Base-by-base conservation (phyloP, 2,329 filamentous ascomycete species). In the Periconia sp. region DNA sequence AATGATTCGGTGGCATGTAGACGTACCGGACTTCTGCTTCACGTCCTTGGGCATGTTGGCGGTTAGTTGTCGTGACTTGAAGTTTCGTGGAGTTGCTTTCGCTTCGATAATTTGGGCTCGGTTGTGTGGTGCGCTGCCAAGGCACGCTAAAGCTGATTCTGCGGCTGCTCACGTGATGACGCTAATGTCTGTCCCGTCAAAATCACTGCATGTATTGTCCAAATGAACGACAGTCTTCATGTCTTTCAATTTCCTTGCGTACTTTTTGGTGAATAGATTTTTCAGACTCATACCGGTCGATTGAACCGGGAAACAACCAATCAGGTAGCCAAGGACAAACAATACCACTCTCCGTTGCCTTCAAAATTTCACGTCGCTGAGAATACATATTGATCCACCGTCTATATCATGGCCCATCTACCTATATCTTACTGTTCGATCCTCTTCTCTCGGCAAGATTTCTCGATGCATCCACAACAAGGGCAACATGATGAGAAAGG, bases 401-500 rank as follows among this genome's bases (percentile, higher is more conserved):
- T 37, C 33, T 13, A 44, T 9, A 44, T 44, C 15, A 37, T 37
- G 5, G 33, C 13, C 5, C 33, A 37, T 37, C 33, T 33, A 30
- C 65, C 63, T 72, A 74, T 57, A 74, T 64, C 58, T 71, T 74
- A 31, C 62, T 59, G 49, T 67, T 64, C n/a, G 61, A 58, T 53
- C 74, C 77, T 45, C 76, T 75, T 56, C 79, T 76, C 43, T 76
- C 76, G 37, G 82, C 78, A n/a, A 74, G 73, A 72, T 91, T 92
- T 61, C 87, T 82, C 62, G 81, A 81, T n/a, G 82, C 79, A 54
- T 79, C 79, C 44, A 91, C 64, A 30, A 88, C 82, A 66, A 91
- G 75, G 18, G 80, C 82, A 55, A 91, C 82, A 71, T 92, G 88
- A 61, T 86, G 81, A 66, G 85, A 87, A 56, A 90, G 64, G 1